Base-by-base conservation (phyloP, 768 basidiomycete genomes). In the Leccinum subtestaceum region DNA sequence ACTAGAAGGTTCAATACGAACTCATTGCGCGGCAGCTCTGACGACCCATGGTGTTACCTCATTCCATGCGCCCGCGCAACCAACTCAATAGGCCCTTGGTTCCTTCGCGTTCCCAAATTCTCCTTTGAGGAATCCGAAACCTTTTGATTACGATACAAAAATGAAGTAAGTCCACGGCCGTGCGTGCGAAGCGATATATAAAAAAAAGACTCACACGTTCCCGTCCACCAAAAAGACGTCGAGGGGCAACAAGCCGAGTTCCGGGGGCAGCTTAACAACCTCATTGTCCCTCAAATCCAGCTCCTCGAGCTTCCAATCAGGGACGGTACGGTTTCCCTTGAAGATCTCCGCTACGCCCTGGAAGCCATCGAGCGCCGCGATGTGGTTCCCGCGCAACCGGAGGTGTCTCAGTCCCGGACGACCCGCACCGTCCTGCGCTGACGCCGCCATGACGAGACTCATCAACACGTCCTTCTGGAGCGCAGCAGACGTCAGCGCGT, bases 51-150 rank as follows among this genome's bases (percentile, higher is more conserved):
- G 25, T 11, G 5, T 60, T 19, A 19, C 55, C 27, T 75, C 65
- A 85, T 62, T 90, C 88, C 49, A 92, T 80, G 60, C 91, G 79
- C 17, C 87, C 88, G 54, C 87, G 79, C 66, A 93, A 70, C 91
- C 91, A 93, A 59, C 81, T 86, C 75, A 92, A 66, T 55, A 93
- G 66, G 2, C 91, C 91, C 64, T 89, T 91, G 19, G 90, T 92
- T 2, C 91, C 91, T 67, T 93, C 91, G 49, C 90, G 78, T 70
- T 93, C 92, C 91, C 91, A 94, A 10, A 94, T 86, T 21, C 87
- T 79, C 61, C 91, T 78, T 58, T 86, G 84, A 0, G 91, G 91
- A 19, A 91, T 85, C 29, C 91, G 87, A 78, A 94, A 94, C 13
- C 90, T 92, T 17, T 53, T 46, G 4, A 45, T 45, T 11, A 19